Percentiles rank a stretch among this genome's conserved stretches.
Conservation (phyloP, 108 stramenopile genomes). For the Fragilaria radians region DNA sequence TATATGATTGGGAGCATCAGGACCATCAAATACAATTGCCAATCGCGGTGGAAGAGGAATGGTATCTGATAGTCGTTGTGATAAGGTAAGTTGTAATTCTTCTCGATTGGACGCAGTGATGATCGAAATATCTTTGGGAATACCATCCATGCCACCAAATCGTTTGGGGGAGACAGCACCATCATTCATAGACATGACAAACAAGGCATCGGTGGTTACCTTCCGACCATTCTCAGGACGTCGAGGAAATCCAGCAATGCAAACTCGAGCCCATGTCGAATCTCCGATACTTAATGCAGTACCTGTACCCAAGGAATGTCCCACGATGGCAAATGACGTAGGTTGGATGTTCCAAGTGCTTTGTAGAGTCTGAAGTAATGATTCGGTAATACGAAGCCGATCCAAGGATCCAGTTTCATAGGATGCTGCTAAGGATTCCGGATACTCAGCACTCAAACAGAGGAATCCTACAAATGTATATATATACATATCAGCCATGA, state of each 20-base stretch:
- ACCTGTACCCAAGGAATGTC: conserved; percentile 68
- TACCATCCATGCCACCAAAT: conserved; percentile 15
- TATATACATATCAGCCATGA: neutral
- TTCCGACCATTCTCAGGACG: conserved; percentile 4
- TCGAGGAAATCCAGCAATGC: conserved; percentile 46
- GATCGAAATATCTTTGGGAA: conserved; percentile 23
- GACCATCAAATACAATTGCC: conserved; percentile 43
- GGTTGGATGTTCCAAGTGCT: conserved; percentile 24
- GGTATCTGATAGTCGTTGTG: conserved; percentile 7
- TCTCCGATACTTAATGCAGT: conserved; percentile 59
- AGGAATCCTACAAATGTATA: conserved; percentile 36
- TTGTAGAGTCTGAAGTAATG: conserved; percentile 24
- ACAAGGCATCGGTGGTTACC: conserved; percentile 30
- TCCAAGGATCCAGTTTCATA: conserved; percentile 47
- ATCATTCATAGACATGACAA: conserved; percentile 55
- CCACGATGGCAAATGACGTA: conserved; percentile 49
- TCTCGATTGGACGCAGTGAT: neutral
- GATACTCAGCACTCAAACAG: conserved; percentile 58
- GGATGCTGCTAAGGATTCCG: conserved; percentile 68
- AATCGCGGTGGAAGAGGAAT: conserved; percentile 23
- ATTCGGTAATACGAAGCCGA: conserved; percentile 39
- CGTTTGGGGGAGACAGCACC: conserved; percentile 32
- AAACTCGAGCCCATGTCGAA: conserved; percentile 57
- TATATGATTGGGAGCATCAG: conserved; percentile 71
- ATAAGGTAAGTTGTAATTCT: too few species aligned